Base-by-base conservation (phyloP, 257 asterid genomes). In the Solanum sparsipilum region DNA sequence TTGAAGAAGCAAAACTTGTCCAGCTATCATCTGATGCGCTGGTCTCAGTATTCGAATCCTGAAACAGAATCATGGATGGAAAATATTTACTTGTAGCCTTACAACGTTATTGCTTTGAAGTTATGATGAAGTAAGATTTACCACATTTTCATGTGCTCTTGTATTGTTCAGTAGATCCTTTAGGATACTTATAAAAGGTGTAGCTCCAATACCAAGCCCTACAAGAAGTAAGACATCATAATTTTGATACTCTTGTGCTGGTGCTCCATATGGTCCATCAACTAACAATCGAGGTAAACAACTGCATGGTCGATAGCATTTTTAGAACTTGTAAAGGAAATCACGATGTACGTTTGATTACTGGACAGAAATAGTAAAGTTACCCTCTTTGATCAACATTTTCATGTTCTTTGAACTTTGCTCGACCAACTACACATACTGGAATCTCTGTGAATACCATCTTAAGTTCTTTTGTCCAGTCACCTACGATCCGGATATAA, bases 191-290 rank as follows among this genome's bases (percentile, higher is more conserved):
- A 96, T 94, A 88, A 96, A 96, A 90, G 99, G 99, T 79, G 98
- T 95, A 39, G 98, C 98, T 87, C 98, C 98, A 73, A 96, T 95
- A 70, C 98, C 99, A 5, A 95, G 98, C 84, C 99, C 99, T 21
- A 95, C 95, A 21, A 96, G 96, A 44, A 96, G 98, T 67, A 96
- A 89, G 9, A 94, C 95, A 41, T 96, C 98, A 58, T 96, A 96
- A 90, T 92, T 94, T 87, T 92, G 96, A 92, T 95, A 95, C 83
- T 94, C 96, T 56, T 95, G 98, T 31, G 99, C 99, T 48, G 99
- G 98, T 71, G 99, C 98, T 48, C 99, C 99, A 46, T 96, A 95
- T 63, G 99, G 99, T 88, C 99, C 99, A 87, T 95, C 98, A 4
- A 94, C 96, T 8, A 94, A 92, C 91, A 96, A 82, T 91, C 94